These are phyloP conservation scores for Musa balbisiana DNA, from an alignment of 202 grass and related monocot genomes.

Conservation along the genomic window DNA sequence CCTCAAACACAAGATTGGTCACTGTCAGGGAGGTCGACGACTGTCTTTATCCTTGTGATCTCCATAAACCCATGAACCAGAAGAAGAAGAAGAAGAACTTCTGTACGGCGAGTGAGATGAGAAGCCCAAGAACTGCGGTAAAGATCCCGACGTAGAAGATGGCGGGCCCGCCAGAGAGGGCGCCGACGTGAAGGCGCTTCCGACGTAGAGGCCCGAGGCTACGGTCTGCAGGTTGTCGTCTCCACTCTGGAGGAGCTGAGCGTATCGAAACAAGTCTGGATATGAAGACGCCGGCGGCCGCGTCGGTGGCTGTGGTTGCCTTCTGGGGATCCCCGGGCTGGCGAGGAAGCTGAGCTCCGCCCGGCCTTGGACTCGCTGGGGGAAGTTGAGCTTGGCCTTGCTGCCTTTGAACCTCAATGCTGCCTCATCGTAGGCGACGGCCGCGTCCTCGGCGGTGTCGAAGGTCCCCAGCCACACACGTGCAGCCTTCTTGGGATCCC, in stretches of 20 bases:
- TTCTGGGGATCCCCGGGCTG: too few species aligned
- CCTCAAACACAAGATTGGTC: background rate
- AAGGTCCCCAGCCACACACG: constrained; percentile 40
- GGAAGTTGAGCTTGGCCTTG: too few species aligned
- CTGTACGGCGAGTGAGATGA: constrained; percentile 41
- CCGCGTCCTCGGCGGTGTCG: constrained; percentile 33
- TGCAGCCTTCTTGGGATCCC: too few species aligned
- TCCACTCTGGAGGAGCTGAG: constrained; percentile 58
- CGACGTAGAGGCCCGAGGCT: constrained; percentile 12
- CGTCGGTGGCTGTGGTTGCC: too few species aligned
- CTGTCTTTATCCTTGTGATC: background rate
- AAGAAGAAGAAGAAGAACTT: constrained; percentile 25
- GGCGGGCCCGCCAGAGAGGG: constrained; percentile 4
- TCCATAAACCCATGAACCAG: constrained; percentile 22
- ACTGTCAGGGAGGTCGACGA: background rate
- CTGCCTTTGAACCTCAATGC: too few species aligned
- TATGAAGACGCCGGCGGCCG: background rate
- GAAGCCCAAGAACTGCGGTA: constrained; percentile 67
- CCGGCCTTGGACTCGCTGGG: too few species aligned
- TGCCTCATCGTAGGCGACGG: too few species aligned
- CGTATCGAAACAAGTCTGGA: constrained; percentile 41
- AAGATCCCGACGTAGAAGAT: too few species aligned
- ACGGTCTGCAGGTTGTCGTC: constrained; percentile 12
- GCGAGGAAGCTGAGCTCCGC: too few species aligned
- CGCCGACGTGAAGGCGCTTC: constrained; percentile 12